Percentiles rank a stretch among this genome's conserved stretches.
Conservation (phyloP, 805 yeast genomes). For the Helenozyma baotianmanensis region DNA sequence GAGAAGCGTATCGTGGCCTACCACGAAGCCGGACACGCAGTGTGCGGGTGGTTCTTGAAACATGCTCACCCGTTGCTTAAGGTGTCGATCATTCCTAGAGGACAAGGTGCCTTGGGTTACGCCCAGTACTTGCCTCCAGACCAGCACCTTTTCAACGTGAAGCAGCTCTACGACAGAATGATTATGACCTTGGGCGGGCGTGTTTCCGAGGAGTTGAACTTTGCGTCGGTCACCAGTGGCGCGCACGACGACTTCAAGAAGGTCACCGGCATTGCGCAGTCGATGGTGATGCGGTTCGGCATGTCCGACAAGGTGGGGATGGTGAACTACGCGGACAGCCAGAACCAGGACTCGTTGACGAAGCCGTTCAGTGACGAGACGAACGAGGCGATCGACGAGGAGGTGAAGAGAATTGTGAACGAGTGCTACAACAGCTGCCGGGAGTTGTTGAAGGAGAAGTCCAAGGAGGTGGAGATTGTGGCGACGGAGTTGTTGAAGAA, state of each 20-base stretch:
- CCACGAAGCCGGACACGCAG: constrained; percentile 97
- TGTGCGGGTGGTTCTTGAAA: constrained; percentile 88
- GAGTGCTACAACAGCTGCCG: constrained; percentile 63
- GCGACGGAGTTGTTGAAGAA: constrained; percentile 83
- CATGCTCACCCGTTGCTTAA: constrained; percentile 87
- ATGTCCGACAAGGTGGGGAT: constrained; percentile 82
- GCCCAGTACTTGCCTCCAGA: constrained; percentile 94
- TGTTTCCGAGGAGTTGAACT: constrained; percentile 86
- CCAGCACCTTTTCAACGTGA: constrained; percentile 69
- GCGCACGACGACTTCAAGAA: constrained; percentile 92
- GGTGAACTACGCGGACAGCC: constrained; percentile 45
- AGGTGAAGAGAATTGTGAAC: constrained; percentile 61
- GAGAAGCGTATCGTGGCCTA: constrained; percentile 86
- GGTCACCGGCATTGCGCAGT: constrained; percentile 81
- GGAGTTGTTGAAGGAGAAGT: constrained; percentile 57
- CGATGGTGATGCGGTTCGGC: constrained; percentile 85
- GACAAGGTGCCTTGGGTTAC: constrained; percentile 93
- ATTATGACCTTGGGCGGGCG: constrained; percentile 94
- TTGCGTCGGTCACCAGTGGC: constrained; percentile 83
- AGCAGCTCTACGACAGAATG: constrained; percentile 79
- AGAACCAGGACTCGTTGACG: constrained; percentile 49
- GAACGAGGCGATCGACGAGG: constrained; percentile 61
- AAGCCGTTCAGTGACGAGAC: constrained; percentile 72
- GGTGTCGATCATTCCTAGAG: constrained; percentile 93
- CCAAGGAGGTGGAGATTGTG: constrained; percentile 73